These are phyloP conservation scores for Tylopilus sp. DNA, from an alignment of 1,284 basidiomycete genomes.

Conservation along the genomic window DNA sequence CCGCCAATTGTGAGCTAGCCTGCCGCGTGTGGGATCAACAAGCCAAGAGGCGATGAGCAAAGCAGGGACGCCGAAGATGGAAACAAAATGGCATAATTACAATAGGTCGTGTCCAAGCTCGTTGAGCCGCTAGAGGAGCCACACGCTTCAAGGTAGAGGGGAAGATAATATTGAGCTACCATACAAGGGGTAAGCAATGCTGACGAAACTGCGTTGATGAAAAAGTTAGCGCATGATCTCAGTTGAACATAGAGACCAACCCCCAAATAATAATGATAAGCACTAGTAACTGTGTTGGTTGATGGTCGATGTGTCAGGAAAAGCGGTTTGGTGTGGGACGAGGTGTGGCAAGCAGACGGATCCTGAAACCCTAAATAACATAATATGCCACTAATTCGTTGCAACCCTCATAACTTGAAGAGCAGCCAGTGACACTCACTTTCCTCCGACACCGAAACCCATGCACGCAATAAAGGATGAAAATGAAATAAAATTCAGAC, in stretches of 20 bases:
- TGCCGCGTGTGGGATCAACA: constrained; percentile 59
- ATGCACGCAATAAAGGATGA: constrained; percentile 62
- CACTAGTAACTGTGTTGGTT: constrained; percentile 60
- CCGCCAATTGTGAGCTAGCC: constrained; percentile 52
- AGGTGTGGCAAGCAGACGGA: background rate
- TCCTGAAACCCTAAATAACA: constrained; percentile 45
- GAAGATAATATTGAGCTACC: constrained; percentile 63
- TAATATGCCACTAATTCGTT: constrained; percentile 45
- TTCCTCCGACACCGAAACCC: constrained; percentile 70
- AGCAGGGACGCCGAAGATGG: constrained; percentile 65
- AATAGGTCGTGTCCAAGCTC: constrained; percentile 53
- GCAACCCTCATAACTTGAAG: background rate
- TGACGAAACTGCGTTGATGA: constrained; percentile 53
- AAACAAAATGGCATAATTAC: constrained; percentile 63
- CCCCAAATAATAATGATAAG: constrained; percentile 68
- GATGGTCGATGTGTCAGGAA: constrained; percentile 63
- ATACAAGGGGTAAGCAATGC: constrained; percentile 72
- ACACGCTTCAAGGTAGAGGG: constrained; percentile 60
- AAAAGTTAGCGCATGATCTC: background rate
- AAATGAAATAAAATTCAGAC: constrained; percentile 62
- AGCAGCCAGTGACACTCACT: constrained; percentile 52
- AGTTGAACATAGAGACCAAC: constrained; percentile 32
- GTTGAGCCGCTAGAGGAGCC: constrained; percentile 44
- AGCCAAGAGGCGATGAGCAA: constrained; percentile 65
- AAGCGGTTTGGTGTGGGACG: constrained; percentile 60